Evolutionary conservation across 192 early-diverging fungal species (phyloP).

Genomic region (Podila horticola): DNA sequence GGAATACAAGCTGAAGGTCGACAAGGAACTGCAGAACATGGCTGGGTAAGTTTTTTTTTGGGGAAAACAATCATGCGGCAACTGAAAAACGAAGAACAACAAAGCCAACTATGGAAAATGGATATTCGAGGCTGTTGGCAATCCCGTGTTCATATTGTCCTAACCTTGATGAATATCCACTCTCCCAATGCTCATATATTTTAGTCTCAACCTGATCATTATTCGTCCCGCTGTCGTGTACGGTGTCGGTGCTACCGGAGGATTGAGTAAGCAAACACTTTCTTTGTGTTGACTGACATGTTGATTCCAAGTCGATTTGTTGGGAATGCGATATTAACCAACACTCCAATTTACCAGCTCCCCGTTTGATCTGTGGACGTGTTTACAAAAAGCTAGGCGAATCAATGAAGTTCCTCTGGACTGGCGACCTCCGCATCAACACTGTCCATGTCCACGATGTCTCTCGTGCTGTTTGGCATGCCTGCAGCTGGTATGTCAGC

Average conservation of each 20-base stretch:
- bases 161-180: too few species aligned
- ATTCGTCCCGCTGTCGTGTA: conserved; percentile 91
- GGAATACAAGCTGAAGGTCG: conserved; percentile 77
- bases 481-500: conserved; percentile 62
- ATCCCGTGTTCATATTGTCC: too few species aligned
- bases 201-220: conserved; percentile 81
- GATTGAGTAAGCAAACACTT: conserved; percentile 73
- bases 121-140: too few species aligned
- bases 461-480: conserved; percentile 64
- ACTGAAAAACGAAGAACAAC: background rate
- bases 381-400: conserved; percentile 84
- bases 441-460: conserved; percentile 96
- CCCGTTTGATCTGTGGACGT: conserved; percentile 92
- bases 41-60: conserved; percentile 58
- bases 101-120: too few species aligned
- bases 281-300: background rate
- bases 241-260: conserved; percentile 80
- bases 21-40: conserved; percentile 81
- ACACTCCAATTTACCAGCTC: conserved; percentile 65
- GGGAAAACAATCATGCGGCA: background rate
- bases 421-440: conserved; percentile 89
- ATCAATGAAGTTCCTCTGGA: conserved; percentile 96
- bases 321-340: background rate
- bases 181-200: background rate
- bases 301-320: background rate